phyloP scores from a whole-genome alignment of 257 asterid genomes.

The Plantago ovata region DNA sequence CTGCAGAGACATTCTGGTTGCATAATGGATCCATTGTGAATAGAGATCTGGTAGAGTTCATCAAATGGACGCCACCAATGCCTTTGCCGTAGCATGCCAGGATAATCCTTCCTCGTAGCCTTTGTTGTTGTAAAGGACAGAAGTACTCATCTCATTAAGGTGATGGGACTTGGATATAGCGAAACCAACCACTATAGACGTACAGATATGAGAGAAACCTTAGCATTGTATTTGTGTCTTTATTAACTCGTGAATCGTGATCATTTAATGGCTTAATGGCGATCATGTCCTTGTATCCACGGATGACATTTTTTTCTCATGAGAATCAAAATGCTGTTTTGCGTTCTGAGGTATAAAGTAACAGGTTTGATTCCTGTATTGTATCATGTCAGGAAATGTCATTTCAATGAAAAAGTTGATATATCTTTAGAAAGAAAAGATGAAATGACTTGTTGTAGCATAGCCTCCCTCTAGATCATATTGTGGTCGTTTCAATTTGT shows the following conservation, averaged over 20 bases:
- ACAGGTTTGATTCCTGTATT: too few species aligned
- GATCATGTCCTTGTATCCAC: too few species aligned
- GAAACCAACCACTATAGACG: background rate
- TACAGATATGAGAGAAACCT: background rate
- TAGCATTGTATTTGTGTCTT: background rate
- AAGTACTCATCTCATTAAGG: background rate
- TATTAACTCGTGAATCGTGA: background rate
- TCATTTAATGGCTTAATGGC: too few species aligned
- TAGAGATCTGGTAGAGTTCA: slow-evolving; percentile 71
- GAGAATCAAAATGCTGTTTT: too few species aligned
- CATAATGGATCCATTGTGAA: slow-evolving; percentile 71
- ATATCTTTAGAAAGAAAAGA: too few species aligned
- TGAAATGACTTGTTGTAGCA: too few species aligned
- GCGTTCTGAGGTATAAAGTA: too few species aligned
- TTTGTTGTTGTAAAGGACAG: slow-evolving; percentile 3
- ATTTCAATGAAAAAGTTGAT: too few species aligned
- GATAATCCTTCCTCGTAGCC: background rate
- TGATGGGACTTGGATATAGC: background rate
- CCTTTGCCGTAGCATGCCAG: slow-evolving; percentile 53
- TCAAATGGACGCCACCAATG: slow-evolving; percentile 73
- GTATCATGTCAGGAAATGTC: too few species aligned
- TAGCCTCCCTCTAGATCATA: too few species aligned
- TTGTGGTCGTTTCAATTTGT: too few species aligned
- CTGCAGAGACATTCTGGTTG: slow-evolving; percentile 91
- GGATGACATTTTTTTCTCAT: too few species aligned